Evolutionary conservation across 2,329 filamentous ascomycete species (phyloP).

Genomic region (Pseudogymnoascus sp.): DNA sequence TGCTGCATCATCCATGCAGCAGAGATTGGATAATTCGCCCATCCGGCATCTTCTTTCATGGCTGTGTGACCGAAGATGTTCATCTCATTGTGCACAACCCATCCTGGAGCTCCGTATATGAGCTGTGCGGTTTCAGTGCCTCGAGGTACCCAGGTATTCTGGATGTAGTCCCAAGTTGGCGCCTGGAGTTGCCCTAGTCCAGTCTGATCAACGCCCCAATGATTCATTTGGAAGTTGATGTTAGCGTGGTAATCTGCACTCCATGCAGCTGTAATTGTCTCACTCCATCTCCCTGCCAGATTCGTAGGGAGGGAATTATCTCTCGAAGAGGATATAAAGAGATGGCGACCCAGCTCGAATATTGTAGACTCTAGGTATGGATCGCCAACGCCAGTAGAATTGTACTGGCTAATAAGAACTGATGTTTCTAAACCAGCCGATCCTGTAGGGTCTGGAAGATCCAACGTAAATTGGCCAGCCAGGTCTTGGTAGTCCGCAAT

Average conservation of each 20-base stretch:
- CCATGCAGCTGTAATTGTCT: conserved; percentile 39
- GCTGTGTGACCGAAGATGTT: conserved; percentile 51
- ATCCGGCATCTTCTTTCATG: conserved; percentile 37
- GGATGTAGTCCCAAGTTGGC: conserved; percentile 45
- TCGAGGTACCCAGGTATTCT: conserved; percentile 43
- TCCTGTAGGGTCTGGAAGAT: conserved; percentile 36
- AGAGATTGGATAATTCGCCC: conserved; percentile 36
- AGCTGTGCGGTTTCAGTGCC: conserved; percentile 44
- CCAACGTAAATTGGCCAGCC: conserved; percentile 33
- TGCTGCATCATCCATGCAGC: conserved; percentile 54
- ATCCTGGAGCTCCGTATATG: conserved; percentile 46
- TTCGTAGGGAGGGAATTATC: conserved; percentile 45
- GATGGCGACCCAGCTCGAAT: conserved; percentile 45
- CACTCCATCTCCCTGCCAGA: conserved; percentile 48
- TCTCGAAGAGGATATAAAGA: conserved; percentile 47
- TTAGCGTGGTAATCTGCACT: conserved; percentile 48
- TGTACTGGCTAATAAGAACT: conserved; percentile 28
- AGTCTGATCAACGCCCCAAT: conserved; percentile 47
- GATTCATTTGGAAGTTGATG: conserved; percentile 55
- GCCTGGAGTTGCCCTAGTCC: conserved; percentile 38
- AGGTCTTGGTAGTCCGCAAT: conserved; percentile 35
- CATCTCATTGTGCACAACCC: conserved; percentile 47
- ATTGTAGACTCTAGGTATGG: conserved; percentile 45
- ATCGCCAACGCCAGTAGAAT: conserved; percentile 32
- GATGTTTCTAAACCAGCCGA: conserved; percentile 36